Evolutionary conservation across 192 early-diverging fungal species (phyloP), one percentile per base, ranked within the genome.

Genomic region (Powellomyces hirtus): DNA sequence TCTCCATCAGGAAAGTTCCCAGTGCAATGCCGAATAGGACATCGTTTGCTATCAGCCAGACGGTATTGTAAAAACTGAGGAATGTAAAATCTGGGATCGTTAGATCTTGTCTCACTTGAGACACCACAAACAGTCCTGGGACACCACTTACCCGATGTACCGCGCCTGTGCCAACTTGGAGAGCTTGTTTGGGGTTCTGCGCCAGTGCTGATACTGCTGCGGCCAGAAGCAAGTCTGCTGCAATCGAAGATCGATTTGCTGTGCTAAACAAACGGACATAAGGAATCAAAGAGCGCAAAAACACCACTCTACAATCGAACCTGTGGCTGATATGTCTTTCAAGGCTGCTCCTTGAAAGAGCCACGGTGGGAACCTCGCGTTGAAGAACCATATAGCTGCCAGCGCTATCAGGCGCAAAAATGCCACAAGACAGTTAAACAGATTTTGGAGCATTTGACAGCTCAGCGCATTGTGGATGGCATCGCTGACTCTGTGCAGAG

Each of bases 21-120:
- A 96, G 65, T 0, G 90, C 82, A 0, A 92, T 76, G 0, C 95
- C 95, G 58, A 99, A 81, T 50, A 94, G 89, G 6, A 95, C 83
- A 71, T 98, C 95, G 66, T 96, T 92, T 6, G 88, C 89, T n/a
- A 94, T 88, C 24, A 96, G 87, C 94, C 95, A 99, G 71, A 94
- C 87, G 51, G 90, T 92, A 75, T 98, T 99, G 78, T 94, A 94
- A 69, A 99, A 95, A 57, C 91, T 91, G 10, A 14, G 31, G 5
- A 10, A n/a, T 33, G 59, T n/a, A 36, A 38, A 2, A 60, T 3
- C 36, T 60, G 38, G 29, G 37, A 13, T 6, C 4, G 22, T 16
- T 11, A 35, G 13, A 4, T 4, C 6, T 2, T 16, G n/a, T 34
- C 4, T 30, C 59, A 61, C 13, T 24, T 40, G 2, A 6, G n/a